These are phyloP conservation scores for Jimgerdemannia lactiflua DNA, from an alignment of 192 early-diverging fungal genomes.

Conservation along the genomic window DNA sequence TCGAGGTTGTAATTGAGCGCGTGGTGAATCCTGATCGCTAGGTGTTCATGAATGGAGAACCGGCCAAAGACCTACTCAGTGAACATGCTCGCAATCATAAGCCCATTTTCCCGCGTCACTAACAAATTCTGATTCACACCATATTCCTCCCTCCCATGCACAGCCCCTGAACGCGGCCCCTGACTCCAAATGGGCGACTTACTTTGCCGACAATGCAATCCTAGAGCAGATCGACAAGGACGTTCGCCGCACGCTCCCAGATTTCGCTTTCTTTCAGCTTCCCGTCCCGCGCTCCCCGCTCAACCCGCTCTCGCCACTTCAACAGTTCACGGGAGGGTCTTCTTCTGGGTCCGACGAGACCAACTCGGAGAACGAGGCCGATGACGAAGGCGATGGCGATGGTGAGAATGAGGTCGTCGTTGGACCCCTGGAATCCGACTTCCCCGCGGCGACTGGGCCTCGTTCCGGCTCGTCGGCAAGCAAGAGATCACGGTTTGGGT, in stretches of 20 bases:
- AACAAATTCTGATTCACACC: neutral
- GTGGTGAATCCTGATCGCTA: too few species aligned
- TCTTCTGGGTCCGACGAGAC: slow-evolving; percentile 6
- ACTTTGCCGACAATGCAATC: slow-evolving; percentile 56
- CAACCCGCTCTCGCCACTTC: slow-evolving; percentile 43
- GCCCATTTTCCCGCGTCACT: too few species aligned
- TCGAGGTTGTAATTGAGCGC: too few species aligned
- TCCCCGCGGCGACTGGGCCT: too few species aligned
- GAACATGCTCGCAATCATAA: too few species aligned
- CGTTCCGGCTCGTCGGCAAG: too few species aligned
- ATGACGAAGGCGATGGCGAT: neutral
- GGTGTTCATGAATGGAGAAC: neutral
- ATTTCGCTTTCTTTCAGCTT: slow-evolving; percentile 72
- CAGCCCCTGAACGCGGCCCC: slow-evolving; percentile 41
- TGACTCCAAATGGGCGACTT: slow-evolving; percentile 58
- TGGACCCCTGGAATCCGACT: too few species aligned
- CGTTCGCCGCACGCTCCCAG: slow-evolving; percentile 69
- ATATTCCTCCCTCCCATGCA: neutral
- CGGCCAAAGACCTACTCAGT: too few species aligned
- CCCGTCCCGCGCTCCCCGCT: slow-evolving; percentile 52
- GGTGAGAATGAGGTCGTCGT: too few species aligned
- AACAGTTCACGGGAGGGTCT: neutral
- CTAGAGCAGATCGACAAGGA: slow-evolving; percentile 79
- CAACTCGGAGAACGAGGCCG: slow-evolving; percentile 1
- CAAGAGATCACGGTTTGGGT: too few species aligned